phyloP scores from a whole-genome alignment of 345 rosid species.

The Corymbia maculata region DNA sequence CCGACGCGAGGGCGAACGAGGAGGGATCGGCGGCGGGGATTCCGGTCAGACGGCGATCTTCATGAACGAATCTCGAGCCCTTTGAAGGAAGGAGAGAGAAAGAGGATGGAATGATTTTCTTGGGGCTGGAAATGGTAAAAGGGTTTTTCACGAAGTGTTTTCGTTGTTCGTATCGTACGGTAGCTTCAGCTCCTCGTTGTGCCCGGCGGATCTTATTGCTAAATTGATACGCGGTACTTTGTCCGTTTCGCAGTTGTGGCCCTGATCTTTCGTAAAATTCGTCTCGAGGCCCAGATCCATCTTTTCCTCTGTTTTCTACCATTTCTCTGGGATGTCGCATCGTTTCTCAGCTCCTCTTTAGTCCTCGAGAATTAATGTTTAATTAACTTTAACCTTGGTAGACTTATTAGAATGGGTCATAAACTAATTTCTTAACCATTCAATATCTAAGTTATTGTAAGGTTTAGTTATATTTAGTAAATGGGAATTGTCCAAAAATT shows the following conservation, averaged over 20 bases:
- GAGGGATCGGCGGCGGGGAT: not conserved
- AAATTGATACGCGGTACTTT: not conserved
- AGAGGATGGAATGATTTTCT: not conserved
- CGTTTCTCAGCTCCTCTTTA: not conserved
- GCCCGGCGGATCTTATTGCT: not conserved
- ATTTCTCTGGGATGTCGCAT: not conserved
- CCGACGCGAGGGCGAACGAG: not conserved
- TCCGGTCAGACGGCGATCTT: not conserved
- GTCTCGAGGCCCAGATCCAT: not conserved
- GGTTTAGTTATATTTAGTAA: too few species aligned
- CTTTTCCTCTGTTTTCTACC: not conserved
- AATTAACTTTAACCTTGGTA: not conserved
- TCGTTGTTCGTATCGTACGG: too few species aligned
- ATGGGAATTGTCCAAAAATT: too few species aligned
- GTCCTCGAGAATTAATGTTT: not conserved
- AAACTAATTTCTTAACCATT: too few species aligned
- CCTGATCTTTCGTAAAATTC: not conserved
- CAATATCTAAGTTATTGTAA: not conserved
- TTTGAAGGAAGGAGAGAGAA: not conserved
- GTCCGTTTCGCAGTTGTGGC: not conserved
- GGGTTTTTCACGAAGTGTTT: not conserved
- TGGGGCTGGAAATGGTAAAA: not conserved
- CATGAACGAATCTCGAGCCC: not conserved
- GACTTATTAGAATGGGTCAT: not conserved
- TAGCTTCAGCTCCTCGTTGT: not conserved